Base-by-base conservation (phyloP, 2,329 filamentous ascomycete genomes). In the Daldinia sp. region DNA sequence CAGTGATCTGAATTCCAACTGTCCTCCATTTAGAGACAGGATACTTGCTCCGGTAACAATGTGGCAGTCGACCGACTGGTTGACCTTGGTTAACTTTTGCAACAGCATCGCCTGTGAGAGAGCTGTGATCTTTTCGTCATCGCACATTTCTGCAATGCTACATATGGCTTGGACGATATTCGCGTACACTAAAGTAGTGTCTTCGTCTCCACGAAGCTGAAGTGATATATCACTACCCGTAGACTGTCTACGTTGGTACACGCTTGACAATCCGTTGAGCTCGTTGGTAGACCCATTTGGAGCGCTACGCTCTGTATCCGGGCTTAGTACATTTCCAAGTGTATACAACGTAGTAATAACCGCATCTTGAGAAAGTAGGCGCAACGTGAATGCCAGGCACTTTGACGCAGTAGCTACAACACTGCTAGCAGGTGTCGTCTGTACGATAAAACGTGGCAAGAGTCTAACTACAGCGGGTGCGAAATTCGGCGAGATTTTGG, bases 131-230 rank as follows among this genome's bases (percentile, higher is more conserved):
- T 98, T 97, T 67, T 93, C 90, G 75, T 99, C 94, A 54, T 91
- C 88, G 77, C 91, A 94, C 64, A 88, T 90, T 23, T 87, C 88
- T 0, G 96, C 93, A 77, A 99, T 93, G n/a, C 90, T 90, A 64
- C 97, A 95, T 68, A 99, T 95, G 0, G 95, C 93, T 77, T 97
- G 91, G n/a, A 98, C 90, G n/a, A 98, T 92, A 70, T 95, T 97
- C 39, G 90, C 89, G 77, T 97, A 94, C 0, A 94, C 90, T 33
- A 89, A 82, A 4, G 90, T 89, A 1, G 89, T 90, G 70, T 97
- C 94, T 74, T 97, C 93, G 53, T 96, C 92, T 20, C 90, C 90
- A 68, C 86, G 88, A 41, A 91, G 84, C 28, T 90, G 87, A 28
- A 99, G 81, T 1, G 95, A 97, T 61, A 97, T 92, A 42, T 91